These are phyloP conservation scores for Fusarium pseudoanthophilum DNA, from an alignment of 2,329 filamentous ascomycete species.

Conservation along the genomic window DNA sequence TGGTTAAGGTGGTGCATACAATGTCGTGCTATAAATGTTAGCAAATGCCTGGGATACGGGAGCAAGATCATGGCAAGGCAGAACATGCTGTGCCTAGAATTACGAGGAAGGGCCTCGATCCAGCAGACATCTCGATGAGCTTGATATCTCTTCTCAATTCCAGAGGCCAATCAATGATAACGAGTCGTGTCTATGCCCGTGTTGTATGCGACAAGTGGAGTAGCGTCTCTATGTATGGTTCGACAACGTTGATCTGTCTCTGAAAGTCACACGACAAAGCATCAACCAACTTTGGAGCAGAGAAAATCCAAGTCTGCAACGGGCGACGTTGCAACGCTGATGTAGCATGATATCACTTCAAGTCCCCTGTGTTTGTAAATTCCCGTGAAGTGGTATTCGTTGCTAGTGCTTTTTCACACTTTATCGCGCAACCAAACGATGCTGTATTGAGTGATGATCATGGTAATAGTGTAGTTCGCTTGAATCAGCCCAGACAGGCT, in stretches of 20 bases:
- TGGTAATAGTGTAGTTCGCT: background rate
- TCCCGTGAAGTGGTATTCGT: background rate
- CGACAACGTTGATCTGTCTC: slow-evolving; percentile 43
- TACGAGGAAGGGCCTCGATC: slow-evolving; percentile 4
- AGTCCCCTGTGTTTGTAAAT: slow-evolving; percentile 7
- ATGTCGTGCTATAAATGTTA: slow-evolving; percentile 35
- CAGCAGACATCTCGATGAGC: slow-evolving; percentile 5
- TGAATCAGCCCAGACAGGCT: background rate
- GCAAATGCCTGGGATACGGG: slow-evolving; percentile 17
- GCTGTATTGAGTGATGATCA: background rate
- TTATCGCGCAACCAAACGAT: background rate
- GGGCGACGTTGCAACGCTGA: slow-evolving; percentile 33
- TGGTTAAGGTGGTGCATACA: slow-evolving; percentile 24
- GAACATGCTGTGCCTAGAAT: background rate
- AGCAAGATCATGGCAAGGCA: slow-evolving; percentile 12
- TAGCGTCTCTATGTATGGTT: slow-evolving; percentile 33
- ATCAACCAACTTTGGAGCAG: slow-evolving; percentile 26
- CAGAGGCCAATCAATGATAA: slow-evolving; percentile 1
- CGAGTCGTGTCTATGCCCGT: slow-evolving; percentile 14
- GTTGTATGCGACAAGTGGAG: slow-evolving; percentile 35
- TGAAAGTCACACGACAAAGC: slow-evolving; percentile 43
- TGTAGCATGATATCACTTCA: slow-evolving; percentile 51
- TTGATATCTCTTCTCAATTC: background rate
- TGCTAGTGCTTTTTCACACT: slow-evolving; percentile 9
- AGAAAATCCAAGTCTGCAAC: slow-evolving; percentile 26